Conservation (phyloP, 2,329 filamentous ascomycete species). For the Fusarium agapanthi region DNA sequence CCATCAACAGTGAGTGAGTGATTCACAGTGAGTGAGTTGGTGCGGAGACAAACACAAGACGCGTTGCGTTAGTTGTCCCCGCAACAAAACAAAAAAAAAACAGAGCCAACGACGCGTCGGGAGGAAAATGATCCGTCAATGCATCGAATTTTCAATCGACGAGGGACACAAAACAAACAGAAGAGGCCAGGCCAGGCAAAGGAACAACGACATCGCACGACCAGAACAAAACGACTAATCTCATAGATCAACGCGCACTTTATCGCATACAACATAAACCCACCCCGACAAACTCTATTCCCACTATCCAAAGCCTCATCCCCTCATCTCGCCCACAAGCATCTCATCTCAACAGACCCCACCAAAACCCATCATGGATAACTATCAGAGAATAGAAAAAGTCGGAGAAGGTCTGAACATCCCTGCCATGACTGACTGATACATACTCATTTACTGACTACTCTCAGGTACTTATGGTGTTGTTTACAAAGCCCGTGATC, state of each 20-base stretch:
- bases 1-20: not conserved
- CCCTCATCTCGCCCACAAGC: not conserved
- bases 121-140: conserved; percentile 28
- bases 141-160: conserved; percentile 22
- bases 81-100: conserved; percentile 15
- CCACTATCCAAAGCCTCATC: not conserved
- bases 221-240: not conserved
- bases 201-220: not conserved
- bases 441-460: not conserved
- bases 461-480: conserved; percentile 86
- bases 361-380: conserved; percentile 72
- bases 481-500: conserved; percentile 92
- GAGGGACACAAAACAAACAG: conserved; percentile 11
- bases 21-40: not conserved
- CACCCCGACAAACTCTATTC: conserved; percentile 9
- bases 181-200: not conserved
- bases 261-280: not conserved
- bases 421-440: not conserved
- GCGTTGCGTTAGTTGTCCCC: conserved; percentile 19
- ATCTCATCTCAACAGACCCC: not conserved
- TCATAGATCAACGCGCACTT: not conserved
- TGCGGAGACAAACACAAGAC: not conserved
- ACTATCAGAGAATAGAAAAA: conserved; percentile 97
- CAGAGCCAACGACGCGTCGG: conserved; percentile 21
- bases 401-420: conserved; percentile 80